A percentile compares a stretch with the other conserved stretches of the same genome.
These are phyloP conservation scores for Colletotrichum sp. DNA, from an alignment of 2,329 filamentous ascomycete genomes.

Conservation along the genomic window DNA sequence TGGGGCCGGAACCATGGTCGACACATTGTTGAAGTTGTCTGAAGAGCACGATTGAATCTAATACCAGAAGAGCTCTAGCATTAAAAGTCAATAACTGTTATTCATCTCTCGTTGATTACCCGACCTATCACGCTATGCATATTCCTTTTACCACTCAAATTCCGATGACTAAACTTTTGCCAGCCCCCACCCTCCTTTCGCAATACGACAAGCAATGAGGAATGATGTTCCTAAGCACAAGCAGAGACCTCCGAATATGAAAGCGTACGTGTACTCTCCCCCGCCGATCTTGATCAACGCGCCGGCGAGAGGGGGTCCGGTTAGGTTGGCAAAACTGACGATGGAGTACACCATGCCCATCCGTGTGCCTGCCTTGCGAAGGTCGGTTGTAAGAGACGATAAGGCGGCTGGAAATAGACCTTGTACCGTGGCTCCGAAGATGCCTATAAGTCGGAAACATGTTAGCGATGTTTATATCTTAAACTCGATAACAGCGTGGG, in stretches of 20 bases:
- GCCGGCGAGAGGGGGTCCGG: constrained; percentile 55
- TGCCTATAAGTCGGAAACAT: constrained; percentile 31
- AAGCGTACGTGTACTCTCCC: neutral
- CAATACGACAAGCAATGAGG: neutral
- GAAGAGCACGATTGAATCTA: neutral
- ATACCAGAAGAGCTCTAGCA: neutral
- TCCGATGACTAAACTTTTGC: neutral
- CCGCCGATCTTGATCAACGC: constrained; percentile 46
- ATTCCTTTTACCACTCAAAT: neutral
- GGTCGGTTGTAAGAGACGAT: constrained; percentile 56
- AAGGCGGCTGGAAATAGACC: constrained; percentile 68
- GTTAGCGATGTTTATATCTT: neutral
- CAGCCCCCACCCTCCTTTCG: neutral
- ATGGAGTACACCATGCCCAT: constrained; percentile 60
- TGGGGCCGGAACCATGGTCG: neutral
- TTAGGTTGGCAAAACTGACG: constrained; percentile 56
- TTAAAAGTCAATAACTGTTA: neutral
- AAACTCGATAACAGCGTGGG: neutral
- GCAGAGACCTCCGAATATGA: neutral
- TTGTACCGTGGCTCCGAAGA: constrained; percentile 67
- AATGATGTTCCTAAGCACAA: neutral
- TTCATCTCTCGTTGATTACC: neutral
- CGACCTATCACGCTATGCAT: neutral
- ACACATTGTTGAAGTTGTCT: neutral
- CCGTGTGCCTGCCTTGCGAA: constrained; percentile 54